Conservation (phyloP, 345 rosid genomes). For the rapeseed (Brassica napus) region Da-Ae NC_063443.1:478501-479000, state of each 20-base stretch:
- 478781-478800: slow-evolving; percentile 94
- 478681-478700: slow-evolving; percentile 97
- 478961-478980: slow-evolving; percentile 68
- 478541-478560: slow-evolving; percentile 92
- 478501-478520: slow-evolving; percentile 66
- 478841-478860: neutral
- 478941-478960: slow-evolving; percentile 37
- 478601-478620: slow-evolving; percentile 75
- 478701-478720: slow-evolving; percentile 82
- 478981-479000: slow-evolving; percentile 91
- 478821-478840: slow-evolving; percentile 7
- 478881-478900: slow-evolving; percentile 85
- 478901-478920: slow-evolving; percentile 98
- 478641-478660: slow-evolving; percentile 96
- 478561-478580: slow-evolving; percentile 97
- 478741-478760: slow-evolving; percentile 99
- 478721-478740: slow-evolving; percentile 85
- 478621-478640: slow-evolving; percentile 96
- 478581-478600: slow-evolving; percentile 97
- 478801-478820: slow-evolving; percentile 74
- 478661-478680: slow-evolving; percentile 97
- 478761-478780: slow-evolving; percentile 97
- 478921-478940: slow-evolving; percentile 49
- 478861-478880: slow-evolving; percentile 12
- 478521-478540: slow-evolving; percentile 88